A percentile compares a stretch with the other conserved stretches of the same genome.
Conservation (phyloP, 805 yeast genomes). For the Candida ficus region DNA sequence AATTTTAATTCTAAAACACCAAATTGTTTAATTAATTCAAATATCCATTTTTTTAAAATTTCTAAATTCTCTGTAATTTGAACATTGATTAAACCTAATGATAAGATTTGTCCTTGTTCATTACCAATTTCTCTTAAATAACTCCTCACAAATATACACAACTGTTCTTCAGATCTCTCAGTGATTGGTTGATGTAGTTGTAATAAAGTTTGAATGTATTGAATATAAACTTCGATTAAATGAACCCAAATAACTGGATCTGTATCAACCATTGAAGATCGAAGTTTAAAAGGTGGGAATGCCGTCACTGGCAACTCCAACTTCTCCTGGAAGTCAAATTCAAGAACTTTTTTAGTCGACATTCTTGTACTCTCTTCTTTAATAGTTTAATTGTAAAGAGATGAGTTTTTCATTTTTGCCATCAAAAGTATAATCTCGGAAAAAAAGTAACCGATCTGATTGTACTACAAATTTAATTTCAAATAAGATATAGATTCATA, state of each 20-base stretch:
- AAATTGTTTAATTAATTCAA: slow-evolving; percentile 43
- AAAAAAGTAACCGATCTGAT: neutral
- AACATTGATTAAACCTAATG: slow-evolving; percentile 68
- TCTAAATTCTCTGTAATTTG: slow-evolving; percentile 54
- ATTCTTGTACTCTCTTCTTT: too few species aligned
- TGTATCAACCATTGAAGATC: slow-evolving; percentile 74
- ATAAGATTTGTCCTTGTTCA: slow-evolving; percentile 56
- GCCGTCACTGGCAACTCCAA: slow-evolving; percentile 56
- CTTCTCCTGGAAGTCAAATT: slow-evolving; percentile 6
- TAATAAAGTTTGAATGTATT: slow-evolving; percentile 36
- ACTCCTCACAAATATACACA: slow-evolving; percentile 49
- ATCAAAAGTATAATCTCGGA: neutral
- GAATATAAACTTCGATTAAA: slow-evolving; percentile 58
- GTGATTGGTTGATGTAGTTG: slow-evolving; percentile 36
- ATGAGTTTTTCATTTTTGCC: too few species aligned
- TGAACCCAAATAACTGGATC: slow-evolving; percentile 86
- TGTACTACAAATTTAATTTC: neutral
- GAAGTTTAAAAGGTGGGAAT: slow-evolving; percentile 68
- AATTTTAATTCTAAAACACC: slow-evolving; percentile 54
- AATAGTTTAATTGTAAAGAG: too few species aligned
- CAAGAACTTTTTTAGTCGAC: slow-evolving; percentile 3
- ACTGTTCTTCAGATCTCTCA: slow-evolving; percentile 53
- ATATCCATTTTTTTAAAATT: slow-evolving; percentile 37
- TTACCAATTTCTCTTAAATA: slow-evolving; percentile 57
- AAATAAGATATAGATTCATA: neutral